Base-by-base conservation (phyloP, 2,329 filamentous ascomycete species). In the Verticillium dahliae region DNA sequence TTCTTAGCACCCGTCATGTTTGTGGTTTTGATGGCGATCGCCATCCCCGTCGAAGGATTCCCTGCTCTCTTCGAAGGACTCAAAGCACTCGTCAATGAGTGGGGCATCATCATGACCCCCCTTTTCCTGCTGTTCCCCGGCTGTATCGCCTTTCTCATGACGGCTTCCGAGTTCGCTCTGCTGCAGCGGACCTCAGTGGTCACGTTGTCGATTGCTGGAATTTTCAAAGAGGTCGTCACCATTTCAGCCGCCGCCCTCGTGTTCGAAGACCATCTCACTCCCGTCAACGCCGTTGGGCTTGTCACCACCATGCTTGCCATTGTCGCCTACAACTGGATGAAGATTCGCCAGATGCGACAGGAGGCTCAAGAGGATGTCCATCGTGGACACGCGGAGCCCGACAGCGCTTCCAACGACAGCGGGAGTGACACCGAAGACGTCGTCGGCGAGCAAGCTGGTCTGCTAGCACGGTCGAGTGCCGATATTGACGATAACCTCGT, bases 1-100 rank as follows among this genome's bases (percentile, higher is more conserved):
- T 97, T 93, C 76, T 86, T 99, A n/a, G 93, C 93, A 0, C 95
- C 95, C 1, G 85, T 97, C 76, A 99, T 99, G 95, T 99, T 99
- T 71, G 55, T 90, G 65, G 89, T 89, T 22, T 82, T 99, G 35
- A 80, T 96, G 59, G 69, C 87, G 62, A 90, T 99, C 65, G 92
- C 95, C 35, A 77, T 97, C 22, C 90, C 92, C 2, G 89, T 96
- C 4, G 95, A 99, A 76, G 93, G 93, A 2, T 85, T 93, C 58
- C 72, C 78, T 5, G 82, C 85, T 9, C 84, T 98, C 6, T 73
- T 83, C 61, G 82, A 84, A 13, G 92, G 91, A 1, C 76, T 96
- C 37, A 75, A 77, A 37, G 75, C 75, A 9, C 82, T 99, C 1
- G 79, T 84, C 52, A 81, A 83, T 14, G 81, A 87, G 58, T 91